These are phyloP conservation scores for Pseudofabraea citricarpa DNA, from an alignment of 2,329 filamentous ascomycete genomes.

Conservation along the genomic window DNA sequence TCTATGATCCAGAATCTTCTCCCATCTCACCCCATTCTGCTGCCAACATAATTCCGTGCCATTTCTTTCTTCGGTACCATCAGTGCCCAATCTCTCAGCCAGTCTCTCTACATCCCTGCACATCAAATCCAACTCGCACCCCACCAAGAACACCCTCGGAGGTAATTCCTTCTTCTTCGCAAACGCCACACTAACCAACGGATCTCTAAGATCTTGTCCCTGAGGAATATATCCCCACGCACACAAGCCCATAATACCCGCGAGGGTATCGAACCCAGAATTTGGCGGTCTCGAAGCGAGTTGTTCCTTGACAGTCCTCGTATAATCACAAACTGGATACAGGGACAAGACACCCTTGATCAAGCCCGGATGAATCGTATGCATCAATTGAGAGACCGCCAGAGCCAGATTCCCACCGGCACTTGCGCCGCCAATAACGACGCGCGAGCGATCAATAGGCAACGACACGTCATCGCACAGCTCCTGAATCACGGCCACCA, in stretches of 20 bases:
- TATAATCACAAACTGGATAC: conserved; percentile 40
- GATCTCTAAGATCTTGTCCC: conserved; percentile 19
- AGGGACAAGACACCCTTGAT: conserved; percentile 35
- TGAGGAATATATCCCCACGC: conserved; percentile 15
- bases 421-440: conserved; percentile 44
- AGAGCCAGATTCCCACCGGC: conserved; percentile 46
- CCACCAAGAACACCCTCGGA: conserved; percentile 16
- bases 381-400: conserved; percentile 34
- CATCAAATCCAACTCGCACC: conserved; percentile 22
- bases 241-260: conserved; percentile 7
- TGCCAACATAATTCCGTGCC: neutral
- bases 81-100: conserved; percentile 7
- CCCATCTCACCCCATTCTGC: neutral
- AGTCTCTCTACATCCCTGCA: conserved; percentile 15
- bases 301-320: conserved; percentile 24
- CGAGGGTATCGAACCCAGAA: conserved; percentile 11
- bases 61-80: conserved; percentile 9
- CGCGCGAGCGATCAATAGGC: conserved; percentile 36
- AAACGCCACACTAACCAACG: conserved; percentile 15
- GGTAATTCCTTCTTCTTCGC: conserved; percentile 17
- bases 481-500: conserved; percentile 37
- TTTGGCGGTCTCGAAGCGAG: conserved; percentile 18
- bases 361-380: conserved; percentile 6
- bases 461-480: conserved; percentile 38
- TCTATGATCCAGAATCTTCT: neutral